A percentile compares a stretch with the other conserved stretches of the same genome.
phyloP scores from a whole-genome alignment of 2,329 filamentous ascomycete species.

The Alternaria ethzedia region DNA sequence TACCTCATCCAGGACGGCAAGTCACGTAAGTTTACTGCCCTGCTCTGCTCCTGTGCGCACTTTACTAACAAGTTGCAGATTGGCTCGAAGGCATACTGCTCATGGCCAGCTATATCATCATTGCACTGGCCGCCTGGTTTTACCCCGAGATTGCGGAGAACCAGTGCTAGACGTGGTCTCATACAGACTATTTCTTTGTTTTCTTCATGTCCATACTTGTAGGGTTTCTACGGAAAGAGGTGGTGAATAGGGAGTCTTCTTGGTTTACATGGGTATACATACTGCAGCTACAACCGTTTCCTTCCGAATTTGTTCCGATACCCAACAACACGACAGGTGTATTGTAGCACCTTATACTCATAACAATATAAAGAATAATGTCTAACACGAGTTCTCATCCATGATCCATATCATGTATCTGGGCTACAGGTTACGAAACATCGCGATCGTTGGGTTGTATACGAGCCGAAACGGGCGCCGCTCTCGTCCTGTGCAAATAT shows the following conservation, averaged over 20 bases:
- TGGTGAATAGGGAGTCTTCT: neutral
- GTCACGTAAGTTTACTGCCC: slow-evolving; percentile 47
- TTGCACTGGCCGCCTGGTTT: slow-evolving; percentile 65
- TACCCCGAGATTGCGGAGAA: slow-evolving; percentile 41
- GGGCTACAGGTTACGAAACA: neutral
- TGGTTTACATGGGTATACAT: neutral
- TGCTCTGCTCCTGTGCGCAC: neutral
- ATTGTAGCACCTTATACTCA: neutral
- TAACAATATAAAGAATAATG: neutral
- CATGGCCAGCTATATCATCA: slow-evolving; percentile 67
- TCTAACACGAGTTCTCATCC: neutral
- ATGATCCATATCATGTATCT: neutral
- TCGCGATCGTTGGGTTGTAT: neutral
- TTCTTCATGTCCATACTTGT: slow-evolving; percentile 1
- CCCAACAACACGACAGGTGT: slow-evolving; percentile 7
- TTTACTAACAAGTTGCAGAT: slow-evolving; percentile 44
- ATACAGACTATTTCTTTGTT: neutral
- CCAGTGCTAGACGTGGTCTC: slow-evolving; percentile 15
- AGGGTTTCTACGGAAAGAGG: neutral
- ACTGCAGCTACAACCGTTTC: neutral
- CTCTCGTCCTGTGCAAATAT: neutral
- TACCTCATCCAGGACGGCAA: slow-evolving; percentile 68
- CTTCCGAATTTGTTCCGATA: slow-evolving; percentile 11
- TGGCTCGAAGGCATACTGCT: slow-evolving; percentile 68
- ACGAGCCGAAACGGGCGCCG: neutral